Conservation (phyloP, 1,284 basidiomycete genomes). For the Coriolopsis trogii region DNA sequence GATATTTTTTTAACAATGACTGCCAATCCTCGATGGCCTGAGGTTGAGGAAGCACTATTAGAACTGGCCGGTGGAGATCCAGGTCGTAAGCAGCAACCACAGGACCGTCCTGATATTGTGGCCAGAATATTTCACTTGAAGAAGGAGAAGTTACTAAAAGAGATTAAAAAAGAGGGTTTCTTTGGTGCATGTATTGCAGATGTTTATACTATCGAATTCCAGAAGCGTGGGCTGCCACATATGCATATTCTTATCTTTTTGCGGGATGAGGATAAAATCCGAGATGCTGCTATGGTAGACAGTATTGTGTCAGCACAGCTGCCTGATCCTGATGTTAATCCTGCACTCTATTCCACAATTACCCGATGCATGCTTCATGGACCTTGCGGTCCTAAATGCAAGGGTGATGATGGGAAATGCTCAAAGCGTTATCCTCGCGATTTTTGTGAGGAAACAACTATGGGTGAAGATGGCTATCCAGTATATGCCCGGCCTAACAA, state of each 20-base stretch:
- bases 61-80: not conserved
- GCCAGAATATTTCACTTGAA: no score
- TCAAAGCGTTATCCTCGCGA: constrained; percentile 40
- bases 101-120: constrained; percentile 50
- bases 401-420: constrained; percentile 41
- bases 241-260: constrained; percentile 49
- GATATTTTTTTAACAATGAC: no score
- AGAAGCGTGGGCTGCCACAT: constrained; percentile 52
- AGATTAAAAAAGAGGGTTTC: no score
- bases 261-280: constrained; percentile 30
- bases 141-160: no score
- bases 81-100: constrained; percentile 36
- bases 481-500: constrained; percentile 25
- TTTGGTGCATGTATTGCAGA: no score
- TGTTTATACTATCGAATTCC: constrained; percentile 55
- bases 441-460: not conserved
- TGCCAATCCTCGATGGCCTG: no score
- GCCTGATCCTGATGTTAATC: constrained; percentile 42
- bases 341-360: no score
- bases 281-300: constrained; percentile 41
- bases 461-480: constrained; percentile 6
- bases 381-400: constrained; percentile 45
- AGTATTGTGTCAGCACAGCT: constrained; percentile 40
- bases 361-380: constrained; percentile 46
- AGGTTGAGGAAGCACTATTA: constrained; percentile 43